Evolutionary conservation across 495 filamentous ascomycete species (phyloP).

Genomic region (Ascodesmis nigricans): DNA sequence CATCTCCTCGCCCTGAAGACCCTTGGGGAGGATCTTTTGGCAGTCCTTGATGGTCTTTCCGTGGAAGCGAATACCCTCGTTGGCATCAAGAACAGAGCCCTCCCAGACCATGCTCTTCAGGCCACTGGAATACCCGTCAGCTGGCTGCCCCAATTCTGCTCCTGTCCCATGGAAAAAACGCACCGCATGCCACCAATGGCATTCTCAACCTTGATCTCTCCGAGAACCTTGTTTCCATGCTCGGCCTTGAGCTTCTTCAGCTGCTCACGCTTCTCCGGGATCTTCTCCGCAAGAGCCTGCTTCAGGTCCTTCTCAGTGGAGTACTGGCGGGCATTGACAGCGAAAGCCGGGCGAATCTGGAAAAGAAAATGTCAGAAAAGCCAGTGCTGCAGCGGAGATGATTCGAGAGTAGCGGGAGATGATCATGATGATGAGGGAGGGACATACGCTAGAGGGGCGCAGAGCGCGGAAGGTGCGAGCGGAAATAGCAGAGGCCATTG

Average conservation of each 20-base stretch:
- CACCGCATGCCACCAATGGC: conserved; percentile 87
- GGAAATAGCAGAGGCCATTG: no score
- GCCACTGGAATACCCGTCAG: conserved; percentile 21
- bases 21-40: conserved; percentile 81
- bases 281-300: conserved; percentile 51
- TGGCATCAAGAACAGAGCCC: conserved; percentile 84
- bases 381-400: no score
- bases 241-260: conserved; percentile 68
- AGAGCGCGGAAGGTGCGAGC: no score
- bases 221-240: conserved; percentile 58
- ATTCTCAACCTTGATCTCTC: conserved; percentile 85
- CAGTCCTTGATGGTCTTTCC: conserved; percentile 96
- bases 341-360: no score
- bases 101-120: conserved; percentile 96
- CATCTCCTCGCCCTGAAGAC: conserved; percentile 89
- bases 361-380: no score
- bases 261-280: conserved; percentile 81
- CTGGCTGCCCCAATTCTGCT: conserved; percentile 8
- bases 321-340: no score
- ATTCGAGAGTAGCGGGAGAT: no score
- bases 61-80: conserved; percentile 97
- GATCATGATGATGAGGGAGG: no score
- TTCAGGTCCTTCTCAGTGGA: no score
- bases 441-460: no score
- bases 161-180: conserved; percentile 1